phyloP scores from a whole-genome alignment of 108 stramenopile genomes.

The Aurantiochytrium sp. region DNA sequence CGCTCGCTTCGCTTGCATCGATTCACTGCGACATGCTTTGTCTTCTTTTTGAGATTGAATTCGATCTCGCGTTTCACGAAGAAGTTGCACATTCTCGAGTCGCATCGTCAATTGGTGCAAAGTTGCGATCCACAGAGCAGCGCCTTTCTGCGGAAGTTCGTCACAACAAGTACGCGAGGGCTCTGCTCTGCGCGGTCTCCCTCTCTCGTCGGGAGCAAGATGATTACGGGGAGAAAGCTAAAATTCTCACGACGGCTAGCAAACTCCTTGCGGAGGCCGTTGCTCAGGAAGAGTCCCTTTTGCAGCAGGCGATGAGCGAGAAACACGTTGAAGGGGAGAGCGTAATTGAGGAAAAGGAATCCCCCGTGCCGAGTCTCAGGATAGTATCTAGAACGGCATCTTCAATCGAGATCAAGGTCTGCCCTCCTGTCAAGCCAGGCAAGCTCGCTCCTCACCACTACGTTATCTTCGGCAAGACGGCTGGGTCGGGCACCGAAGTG shows the following conservation, averaged over 20 bases:
- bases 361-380: background rate
- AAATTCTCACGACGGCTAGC: background rate
- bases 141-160: background rate
- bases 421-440: background rate
- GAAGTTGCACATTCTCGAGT: background rate
- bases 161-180: background rate
- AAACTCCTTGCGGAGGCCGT: background rate
- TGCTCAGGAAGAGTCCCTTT: background rate
- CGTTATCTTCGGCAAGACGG: background rate
- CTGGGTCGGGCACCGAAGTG: conserved; percentile 5
- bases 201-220: background rate
- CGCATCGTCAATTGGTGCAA: no score
- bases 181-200: background rate
- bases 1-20: background rate
- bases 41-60: background rate
- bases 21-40: background rate
- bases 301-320: background rate
- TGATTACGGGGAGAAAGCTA: background rate
- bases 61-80: background rate
- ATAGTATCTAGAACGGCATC: background rate
- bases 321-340: background rate
- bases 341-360: background rate
- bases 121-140: background rate
- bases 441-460: background rate
- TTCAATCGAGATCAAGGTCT: background rate